phyloP scores from a whole-genome alignment of 306 rosid genomes.

The Prunus fruticosa region DNA sequence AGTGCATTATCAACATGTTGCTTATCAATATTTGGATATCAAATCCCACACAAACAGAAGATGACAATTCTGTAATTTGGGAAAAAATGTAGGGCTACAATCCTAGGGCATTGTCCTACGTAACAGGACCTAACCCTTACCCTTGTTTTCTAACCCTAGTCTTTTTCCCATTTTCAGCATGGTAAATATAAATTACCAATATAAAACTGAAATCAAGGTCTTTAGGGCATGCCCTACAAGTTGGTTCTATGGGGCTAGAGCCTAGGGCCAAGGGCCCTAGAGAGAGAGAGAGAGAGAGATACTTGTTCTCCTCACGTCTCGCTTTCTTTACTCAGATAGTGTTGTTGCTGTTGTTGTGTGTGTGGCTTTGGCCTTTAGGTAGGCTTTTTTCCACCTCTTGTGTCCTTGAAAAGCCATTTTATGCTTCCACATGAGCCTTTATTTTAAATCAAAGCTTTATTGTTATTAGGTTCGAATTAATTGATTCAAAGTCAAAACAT shows the following conservation, averaged over 20 bases:
- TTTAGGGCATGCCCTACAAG: background rate
- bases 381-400: constrained; percentile 1
- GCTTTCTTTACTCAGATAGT: background rate
- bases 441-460: background rate
- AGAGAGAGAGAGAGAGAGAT: background rate
- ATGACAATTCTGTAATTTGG: constrained; percentile 3
- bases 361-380: background rate
- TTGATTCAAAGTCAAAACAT: constrained; percentile 19
- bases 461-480: background rate
- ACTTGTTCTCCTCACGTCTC: constrained; percentile 5
- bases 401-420: constrained; percentile 11
- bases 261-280: background rate
- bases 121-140: background rate
- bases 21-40: background rate
- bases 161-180: background rate
- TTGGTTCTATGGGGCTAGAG: background rate
- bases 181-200: background rate
- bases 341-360: background rate
- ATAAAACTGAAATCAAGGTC: background rate
- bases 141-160: background rate
- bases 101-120: background rate
- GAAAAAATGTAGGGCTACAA: constrained; percentile 20
- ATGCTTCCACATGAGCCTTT: background rate
- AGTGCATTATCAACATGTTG: background rate
- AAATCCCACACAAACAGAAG: background rate